These are phyloP conservation scores for Agapanthus africanus DNA, from an alignment of 106 monocot genomes.

Conservation along the genomic window DNA sequence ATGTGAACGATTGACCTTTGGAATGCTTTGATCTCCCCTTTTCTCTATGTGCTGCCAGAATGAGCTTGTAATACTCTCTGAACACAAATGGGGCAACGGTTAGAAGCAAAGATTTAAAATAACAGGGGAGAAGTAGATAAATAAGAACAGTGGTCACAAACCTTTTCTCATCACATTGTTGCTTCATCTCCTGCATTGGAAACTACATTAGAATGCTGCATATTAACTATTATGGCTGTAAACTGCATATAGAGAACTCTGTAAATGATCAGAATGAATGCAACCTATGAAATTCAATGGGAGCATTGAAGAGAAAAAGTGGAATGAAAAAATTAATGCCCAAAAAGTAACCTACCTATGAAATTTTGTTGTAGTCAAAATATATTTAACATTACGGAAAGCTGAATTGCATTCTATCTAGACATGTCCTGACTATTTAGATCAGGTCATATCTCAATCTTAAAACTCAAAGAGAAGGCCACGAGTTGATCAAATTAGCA, in stretches of 20 bases:
- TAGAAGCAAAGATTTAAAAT: neutral
- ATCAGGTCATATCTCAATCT: too few relatives aligned
- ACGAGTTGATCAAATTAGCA: too few relatives aligned
- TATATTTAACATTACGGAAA: neutral
- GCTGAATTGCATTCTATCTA: neutral
- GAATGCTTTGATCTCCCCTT: constrained; percentile 25
- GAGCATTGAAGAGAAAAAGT: neutral
- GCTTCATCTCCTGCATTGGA: constrained; percentile 50
- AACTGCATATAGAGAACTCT: neutral
- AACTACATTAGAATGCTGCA: neutral
- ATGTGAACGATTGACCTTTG: constrained; percentile 26
- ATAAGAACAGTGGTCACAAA: constrained; percentile 2
- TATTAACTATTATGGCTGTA: neutral
- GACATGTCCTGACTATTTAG: neutral
- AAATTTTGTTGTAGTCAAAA: neutral
- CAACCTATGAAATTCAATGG: neutral
- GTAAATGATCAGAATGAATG: too few relatives aligned
- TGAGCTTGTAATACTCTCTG: constrained; percentile 30
- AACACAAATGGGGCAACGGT: constrained; percentile 4
- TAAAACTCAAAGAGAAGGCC: too few relatives aligned
- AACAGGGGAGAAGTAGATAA: neutral
- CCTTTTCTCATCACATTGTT: constrained; percentile 51
- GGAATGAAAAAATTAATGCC: neutral
- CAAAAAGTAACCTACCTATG: neutral
- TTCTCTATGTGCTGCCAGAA: constrained; percentile 21